Base-by-base conservation (phyloP, 257 asterid genomes). In the Solanum piurae region DNA sequence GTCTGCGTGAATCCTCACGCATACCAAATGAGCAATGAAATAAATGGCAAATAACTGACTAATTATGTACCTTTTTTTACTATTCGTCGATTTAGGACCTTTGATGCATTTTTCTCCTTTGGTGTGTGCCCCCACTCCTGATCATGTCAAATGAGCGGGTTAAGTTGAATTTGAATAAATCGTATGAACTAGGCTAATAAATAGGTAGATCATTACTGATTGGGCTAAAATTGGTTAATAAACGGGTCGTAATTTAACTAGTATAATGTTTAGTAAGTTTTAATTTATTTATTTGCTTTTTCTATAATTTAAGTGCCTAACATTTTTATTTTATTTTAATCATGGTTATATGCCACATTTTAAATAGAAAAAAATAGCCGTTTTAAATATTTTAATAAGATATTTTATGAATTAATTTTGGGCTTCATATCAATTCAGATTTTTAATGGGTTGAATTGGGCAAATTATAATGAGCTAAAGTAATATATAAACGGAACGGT, bases 61-160 rank as follows among this genome's bases (percentile, higher is more conserved):
- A 46, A 18, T 44, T 75, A 5, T 13, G 37, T 21, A 2, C 1
- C 8, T 13, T 42, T 25, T 40, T 40, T 42, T 20, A 14, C 38
- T 27, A 29, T 44, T 42, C 37, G 64, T n/a, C 25, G 8, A 7
- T 40, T 77, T 42, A 20, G 37, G 62, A 25, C 13, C 9, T 76
- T 12, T 13, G 62, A 79, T 14, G 66, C 68, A 27, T 79, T 44
- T n/a, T 46, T 46, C 38, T 16, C 6, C 20, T 42, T 2, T 52
- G 62, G 1, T 12, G 33, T 76, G 62, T 77, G 37, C 14, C 62
- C 7, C 4, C 8, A 29, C 37, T 8, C 0, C 62, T 16, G 62
- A 14, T 5, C 0, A 0, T 5, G 0, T 66, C 5, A 27, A 27
- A 66, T 66, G 9, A 5, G 10, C 21, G 1, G 1, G 4, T 66